phyloP scores from a whole-genome alignment of 768 basidiomycete species.

The Rhizopogon vulgaris region DNA sequence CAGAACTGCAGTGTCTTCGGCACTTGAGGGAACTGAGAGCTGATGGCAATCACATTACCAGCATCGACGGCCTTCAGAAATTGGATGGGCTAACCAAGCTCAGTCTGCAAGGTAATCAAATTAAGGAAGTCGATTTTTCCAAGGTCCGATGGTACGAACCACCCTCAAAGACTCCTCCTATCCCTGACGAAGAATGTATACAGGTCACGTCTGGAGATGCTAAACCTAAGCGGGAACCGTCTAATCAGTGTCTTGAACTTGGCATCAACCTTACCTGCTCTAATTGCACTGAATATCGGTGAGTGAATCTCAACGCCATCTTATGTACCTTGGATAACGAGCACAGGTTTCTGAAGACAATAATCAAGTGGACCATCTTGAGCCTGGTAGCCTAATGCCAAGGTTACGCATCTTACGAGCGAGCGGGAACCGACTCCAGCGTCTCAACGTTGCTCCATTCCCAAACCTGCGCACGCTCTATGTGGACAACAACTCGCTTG shows the following conservation, averaged over 20 bases:
- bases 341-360: slow-evolving; percentile 45
- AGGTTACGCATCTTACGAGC: slow-evolving; percentile 79
- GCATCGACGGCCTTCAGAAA: slow-evolving; percentile 67
- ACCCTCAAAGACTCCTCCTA: slow-evolving; percentile 2
- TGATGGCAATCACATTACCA: slow-evolving; percentile 78
- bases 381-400: slow-evolving; percentile 48
- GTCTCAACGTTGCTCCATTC: slow-evolving; percentile 58
- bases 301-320: slow-evolving; percentile 28
- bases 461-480: slow-evolving; percentile 83
- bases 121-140: slow-evolving; percentile 55
- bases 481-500: slow-evolving; percentile 77
- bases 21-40: slow-evolving; percentile 86
- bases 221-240: slow-evolving; percentile 77
- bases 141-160: slow-evolving; percentile 56
- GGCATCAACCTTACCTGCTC: slow-evolving; percentile 44
- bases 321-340: slow-evolving; percentile 12
- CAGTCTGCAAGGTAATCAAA: slow-evolving; percentile 69
- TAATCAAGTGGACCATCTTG: slow-evolving; percentile 58
- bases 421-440: slow-evolving; percentile 72
- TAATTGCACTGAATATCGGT: slow-evolving; percentile 83
- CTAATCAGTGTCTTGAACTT: slow-evolving; percentile 56
- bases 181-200: slow-evolving; percentile 7
- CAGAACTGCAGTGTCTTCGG: slow-evolving; percentile 79
- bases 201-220: slow-evolving; percentile 65
- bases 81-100: slow-evolving; percentile 83